Base-by-base conservation (phyloP, 75 land plant species). In the Pinus albicaulis region DNA sequence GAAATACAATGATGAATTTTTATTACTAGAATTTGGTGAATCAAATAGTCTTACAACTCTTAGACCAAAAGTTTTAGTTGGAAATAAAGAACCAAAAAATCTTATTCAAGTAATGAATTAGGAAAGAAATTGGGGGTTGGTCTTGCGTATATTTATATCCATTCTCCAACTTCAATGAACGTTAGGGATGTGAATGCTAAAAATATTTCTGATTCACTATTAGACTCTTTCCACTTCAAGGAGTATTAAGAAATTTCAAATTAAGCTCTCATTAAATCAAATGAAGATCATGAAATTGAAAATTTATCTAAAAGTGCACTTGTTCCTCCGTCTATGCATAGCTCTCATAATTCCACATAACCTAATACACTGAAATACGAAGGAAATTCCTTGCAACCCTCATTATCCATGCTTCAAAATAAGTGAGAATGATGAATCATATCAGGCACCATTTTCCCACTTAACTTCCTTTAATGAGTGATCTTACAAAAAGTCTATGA, bases 401-500 rank as follows among this genome's bases (percentile, higher is more conserved):
- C 74, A 14, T 14, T 28, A 3, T 55, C 74, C 38, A 52, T 55
- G 25, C 23, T 72, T 55, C 56, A n/a, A 23, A 72, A 55, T 25
- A 14, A 52, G 31, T 72, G 23, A 24, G 5, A 63, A 15, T 79
- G 80, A 78, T 60, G 86, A 79, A 60, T 57, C 85, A 44, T 84
- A 84, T 79, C 80, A 78, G 34, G 87, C 91, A 20, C 91, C 93
- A 24, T 73, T 55, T 77, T 89, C 87, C 24, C 84, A 85, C 53
- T 61, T 70, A 58, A 82, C 90, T 57, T 86, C 91, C 34, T 55
- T 91, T 58, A 91, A 91, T 72, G 88, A 88, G 26, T 84, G 84
- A 48, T 86, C 82, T 59, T 23, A 15, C 19, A 52, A 52, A 55
- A 72, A 72, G 25, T 41, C 41, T 71, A 24, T 7, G 55, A 1